Percentiles rank a stretch among this genome's conserved stretches.
Evolutionary conservation across 139 green algal genomes (phyloP).

Genomic region (Volvox reticuliferus): DNA sequence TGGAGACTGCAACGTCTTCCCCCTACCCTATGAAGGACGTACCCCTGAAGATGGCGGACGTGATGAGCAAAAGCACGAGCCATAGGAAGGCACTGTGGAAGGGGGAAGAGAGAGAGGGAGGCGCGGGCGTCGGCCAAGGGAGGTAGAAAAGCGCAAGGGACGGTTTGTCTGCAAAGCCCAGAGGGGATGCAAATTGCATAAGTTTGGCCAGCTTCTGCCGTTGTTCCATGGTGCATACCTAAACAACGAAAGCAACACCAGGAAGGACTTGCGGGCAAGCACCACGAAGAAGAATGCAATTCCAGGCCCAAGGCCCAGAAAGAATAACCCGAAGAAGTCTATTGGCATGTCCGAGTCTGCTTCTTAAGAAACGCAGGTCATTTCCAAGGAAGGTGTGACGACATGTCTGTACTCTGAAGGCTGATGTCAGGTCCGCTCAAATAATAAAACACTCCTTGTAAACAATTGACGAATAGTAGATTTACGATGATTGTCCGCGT

Average conservation of each 20-base stretch:
- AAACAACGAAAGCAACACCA: conserved; percentile 61
- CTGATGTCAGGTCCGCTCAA: no score
- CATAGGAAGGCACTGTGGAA: conserved; percentile 67
- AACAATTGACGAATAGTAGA: no score
- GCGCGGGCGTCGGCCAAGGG: background rate
- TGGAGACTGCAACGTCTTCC: no score
- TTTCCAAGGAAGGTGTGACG: background rate
- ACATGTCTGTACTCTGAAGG: background rate
- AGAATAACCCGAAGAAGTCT: conserved; percentile 63
- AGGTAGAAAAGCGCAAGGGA: no score
- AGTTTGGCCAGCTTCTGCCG: background rate
- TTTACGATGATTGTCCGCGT: no score
- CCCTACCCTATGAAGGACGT: background rate
- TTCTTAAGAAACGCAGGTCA: background rate
- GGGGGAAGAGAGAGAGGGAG: background rate
- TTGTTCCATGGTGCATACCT: conserved; percentile 36
- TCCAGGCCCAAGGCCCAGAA: conserved; percentile 65
- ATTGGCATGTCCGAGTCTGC: conserved; percentile 18
- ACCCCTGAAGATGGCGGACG: conserved; percentile 61
- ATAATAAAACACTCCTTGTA: no score
- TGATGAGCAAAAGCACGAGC: conserved; percentile 64
- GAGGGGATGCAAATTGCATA: background rate
- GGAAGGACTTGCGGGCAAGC: conserved; percentile 68
- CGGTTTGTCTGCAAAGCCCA: no score
- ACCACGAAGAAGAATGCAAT: conserved; percentile 65